These are phyloP conservation scores for Penicillium parvum DNA, from an alignment of 495 filamentous ascomycete species.

Conservation along the genomic window DNA sequence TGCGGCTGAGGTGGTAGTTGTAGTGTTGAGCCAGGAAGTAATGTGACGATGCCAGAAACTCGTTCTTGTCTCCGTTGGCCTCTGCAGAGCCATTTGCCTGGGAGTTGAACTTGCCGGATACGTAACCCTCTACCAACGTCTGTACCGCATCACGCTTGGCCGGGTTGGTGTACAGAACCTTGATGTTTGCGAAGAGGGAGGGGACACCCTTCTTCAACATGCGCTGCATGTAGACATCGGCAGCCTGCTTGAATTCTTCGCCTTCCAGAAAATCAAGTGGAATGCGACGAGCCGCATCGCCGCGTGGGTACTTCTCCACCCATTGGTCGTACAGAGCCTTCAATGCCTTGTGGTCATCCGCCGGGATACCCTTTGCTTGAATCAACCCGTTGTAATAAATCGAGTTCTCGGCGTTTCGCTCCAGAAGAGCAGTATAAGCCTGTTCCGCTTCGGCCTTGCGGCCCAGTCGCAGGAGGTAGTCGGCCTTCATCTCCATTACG, in stretches of 20 bases:
- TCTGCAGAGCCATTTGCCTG: conserved; percentile 46
- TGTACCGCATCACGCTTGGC: conserved; percentile 73
- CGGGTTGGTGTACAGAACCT: conserved; percentile 75
- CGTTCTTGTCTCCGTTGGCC: conserved; percentile 48
- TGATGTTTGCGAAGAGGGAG: conserved; percentile 93
- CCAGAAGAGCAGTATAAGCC: conserved; percentile 75
- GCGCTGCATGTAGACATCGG: conserved; percentile 72
- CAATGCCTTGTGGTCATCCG: conserved; percentile 58
- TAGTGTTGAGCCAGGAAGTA: conserved; percentile 98
- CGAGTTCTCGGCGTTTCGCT: conserved; percentile 82
- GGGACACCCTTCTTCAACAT: conserved; percentile 96
- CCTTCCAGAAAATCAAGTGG: conserved; percentile 88
- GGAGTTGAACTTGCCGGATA: conserved; percentile 40
- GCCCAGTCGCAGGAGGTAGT: conserved; percentile 76
- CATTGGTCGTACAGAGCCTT: conserved; percentile 74
- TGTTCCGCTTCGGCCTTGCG: conserved; percentile 75
- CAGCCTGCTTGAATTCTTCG: conserved; percentile 74
- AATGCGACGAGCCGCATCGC: conserved; percentile 79
- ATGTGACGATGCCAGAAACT: conserved; percentile 68
- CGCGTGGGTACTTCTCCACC: conserved; percentile 72
- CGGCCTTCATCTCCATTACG: conserved; percentile 83
- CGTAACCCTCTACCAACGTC: conserved; percentile 73
- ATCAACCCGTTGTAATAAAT: conserved; percentile 79
- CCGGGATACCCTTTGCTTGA: conserved; percentile 58
- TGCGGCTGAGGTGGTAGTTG: conserved; percentile 82